A percentile compares a stretch with the other conserved stretches of the same genome.
These are phyloP conservation scores for Coemansia sp. DNA, from an alignment of 192 early-diverging fungal species.

Conservation along the genomic window DNA sequence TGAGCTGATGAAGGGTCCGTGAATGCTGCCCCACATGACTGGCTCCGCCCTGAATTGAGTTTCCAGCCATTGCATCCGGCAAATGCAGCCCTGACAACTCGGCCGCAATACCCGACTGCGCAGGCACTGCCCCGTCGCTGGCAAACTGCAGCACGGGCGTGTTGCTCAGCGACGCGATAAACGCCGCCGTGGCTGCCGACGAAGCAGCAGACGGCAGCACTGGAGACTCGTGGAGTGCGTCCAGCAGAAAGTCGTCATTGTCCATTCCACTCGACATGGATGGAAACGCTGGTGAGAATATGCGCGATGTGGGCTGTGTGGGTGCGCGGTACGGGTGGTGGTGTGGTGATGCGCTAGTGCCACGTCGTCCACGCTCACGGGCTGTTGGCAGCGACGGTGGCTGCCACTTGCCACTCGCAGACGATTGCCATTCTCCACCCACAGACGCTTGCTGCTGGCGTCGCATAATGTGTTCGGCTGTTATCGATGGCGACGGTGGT, in stretches of 20 bases:
- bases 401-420: background rate
- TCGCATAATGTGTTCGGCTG: conserved; percentile 43
- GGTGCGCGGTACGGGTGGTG: conserved; percentile 9
- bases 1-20: conserved; percentile 31
- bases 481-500: conserved; percentile 47
- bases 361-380: background rate
- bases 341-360: conserved; percentile 13
- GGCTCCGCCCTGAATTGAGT: too few relatives aligned
- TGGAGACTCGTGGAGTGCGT: background rate
- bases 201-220: background rate
- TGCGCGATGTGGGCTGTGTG: background rate
- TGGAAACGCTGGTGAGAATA: background rate
- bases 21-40: background rate
- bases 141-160: conserved; percentile 20
- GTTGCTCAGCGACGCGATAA: conserved; percentile 25
- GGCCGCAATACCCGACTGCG: background rate
- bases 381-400: conserved; percentile 5
- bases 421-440: background rate
- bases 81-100: conserved; percentile 8
- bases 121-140: background rate
- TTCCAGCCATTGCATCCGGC: conserved; percentile 1
- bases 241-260: background rate
- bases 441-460: conserved; percentile 22
- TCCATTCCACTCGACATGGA: background rate
- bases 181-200: conserved; percentile 6